phyloP scores from a whole-genome alignment of 2,329 filamentous ascomycete genomes.

The Xylariaceae sp. region DNA sequence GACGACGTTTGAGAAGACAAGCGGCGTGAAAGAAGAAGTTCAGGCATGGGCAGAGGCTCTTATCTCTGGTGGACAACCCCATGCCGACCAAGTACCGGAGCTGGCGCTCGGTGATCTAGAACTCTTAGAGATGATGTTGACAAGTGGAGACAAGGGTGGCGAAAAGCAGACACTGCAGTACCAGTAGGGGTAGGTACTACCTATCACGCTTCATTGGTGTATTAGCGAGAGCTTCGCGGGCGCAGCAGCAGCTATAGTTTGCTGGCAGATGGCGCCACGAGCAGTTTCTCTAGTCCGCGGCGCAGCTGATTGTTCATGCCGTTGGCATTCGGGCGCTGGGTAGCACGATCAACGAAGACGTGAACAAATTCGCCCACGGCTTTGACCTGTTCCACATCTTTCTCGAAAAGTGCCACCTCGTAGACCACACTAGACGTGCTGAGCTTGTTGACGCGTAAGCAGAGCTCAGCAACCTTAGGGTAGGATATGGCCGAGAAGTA shows the following conservation, averaged over 20 bases:
- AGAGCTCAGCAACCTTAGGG: constrained; percentile 75
- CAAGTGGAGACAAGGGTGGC: constrained; percentile 42
- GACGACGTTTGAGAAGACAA: constrained; percentile 45
- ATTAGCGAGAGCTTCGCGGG: not conserved
- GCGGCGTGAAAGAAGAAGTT: constrained; percentile 55
- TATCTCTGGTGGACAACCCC: constrained; percentile 37
- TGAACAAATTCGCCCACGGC: constrained; percentile 84
- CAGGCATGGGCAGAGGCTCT: constrained; percentile 55
- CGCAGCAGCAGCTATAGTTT: constrained; percentile 22
- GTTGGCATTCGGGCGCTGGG: constrained; percentile 57
- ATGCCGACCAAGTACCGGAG: constrained; percentile 50
- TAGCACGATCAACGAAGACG: constrained; percentile 76
- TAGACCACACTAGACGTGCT: constrained; percentile 85
- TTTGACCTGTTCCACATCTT: constrained; percentile 65
- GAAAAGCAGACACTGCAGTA: constrained; percentile 37
- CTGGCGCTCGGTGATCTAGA: constrained; percentile 58
- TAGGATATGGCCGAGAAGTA: constrained; percentile 80
- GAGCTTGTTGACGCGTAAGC: constrained; percentile 74
- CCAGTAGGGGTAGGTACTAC: constrained; percentile 28
- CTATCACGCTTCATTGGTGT: not conserved
- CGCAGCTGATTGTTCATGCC: constrained; percentile 61
- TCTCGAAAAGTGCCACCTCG: constrained; percentile 80
- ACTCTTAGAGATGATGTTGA: constrained; percentile 49
- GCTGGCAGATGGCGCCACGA: constrained; percentile 32
- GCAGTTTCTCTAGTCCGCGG: constrained; percentile 52